Base-by-base conservation (phyloP, 192 early-diverging fungal species). In the Coemansia erecta region DNA sequence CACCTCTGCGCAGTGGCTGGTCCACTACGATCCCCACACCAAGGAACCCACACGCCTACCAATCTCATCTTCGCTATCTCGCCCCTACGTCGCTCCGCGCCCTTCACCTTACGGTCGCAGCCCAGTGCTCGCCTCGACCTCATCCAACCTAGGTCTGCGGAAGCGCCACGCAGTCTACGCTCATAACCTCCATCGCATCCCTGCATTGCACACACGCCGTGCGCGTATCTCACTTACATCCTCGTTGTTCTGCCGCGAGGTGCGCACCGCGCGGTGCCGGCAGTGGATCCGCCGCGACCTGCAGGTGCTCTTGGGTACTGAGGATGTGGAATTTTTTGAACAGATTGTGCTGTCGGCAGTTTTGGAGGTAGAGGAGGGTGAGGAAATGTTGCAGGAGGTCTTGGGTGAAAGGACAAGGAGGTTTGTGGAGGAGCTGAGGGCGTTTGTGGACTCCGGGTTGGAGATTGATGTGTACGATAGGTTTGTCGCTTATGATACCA, bases 231-330 rank as follows among this genome's bases (percentile, higher is more conserved):
- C 51, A 40, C 19, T n/a, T n/a, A 39, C 28, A 3, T 22, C 37
- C 10, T 8, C 21, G 3, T 37, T 61, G 10, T 39, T 72, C 14
- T n/a, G 19, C 2, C 24, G 15, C 23, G 59, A 65, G 5, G 37
- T 76, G 33, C 37, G 3, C 5, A 33, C 23, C 14, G 44, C 23
- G 15, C 59, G 68, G 6, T 63, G 60, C 37, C 60, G 57, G 1
- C n/a, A 33, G 19, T 76, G 73, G 73, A 70, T 76, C 35, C 23
- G 24, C 8, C 54, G 73, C 8, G 73, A 76, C 42, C 50, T 76
- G 8, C 55, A 47, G n/a, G 68, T 58, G 3, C 37, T 60, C 11
- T 39, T 76, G 21, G 59, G 39, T 21, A 47, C 41, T 10, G 24
- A 37, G 14, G 55, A 66, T 33, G 47, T 70, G 4, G 41, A 28